These are phyloP conservation scores for Chlorella variabilis DNA, from an alignment of 163 green algal species.

Conservation along the genomic window DNA sequence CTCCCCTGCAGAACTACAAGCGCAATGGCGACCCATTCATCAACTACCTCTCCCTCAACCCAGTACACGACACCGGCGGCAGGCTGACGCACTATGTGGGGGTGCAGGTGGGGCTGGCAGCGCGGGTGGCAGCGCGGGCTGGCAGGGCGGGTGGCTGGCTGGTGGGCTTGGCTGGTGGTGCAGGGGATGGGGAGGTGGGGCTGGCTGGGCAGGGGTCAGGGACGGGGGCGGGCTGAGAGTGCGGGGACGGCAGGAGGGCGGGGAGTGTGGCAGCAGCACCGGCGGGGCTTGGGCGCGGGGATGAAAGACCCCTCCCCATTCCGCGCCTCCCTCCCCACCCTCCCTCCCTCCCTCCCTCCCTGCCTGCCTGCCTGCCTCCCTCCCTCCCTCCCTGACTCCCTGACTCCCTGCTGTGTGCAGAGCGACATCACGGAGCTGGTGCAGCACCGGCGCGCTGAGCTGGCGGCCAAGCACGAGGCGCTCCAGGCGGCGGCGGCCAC, in stretches of 20 bases:
- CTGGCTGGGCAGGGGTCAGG: no score
- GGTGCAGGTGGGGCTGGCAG: constrained; percentile 53
- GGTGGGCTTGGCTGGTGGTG: not conserved
- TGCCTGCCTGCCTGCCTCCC: no score
- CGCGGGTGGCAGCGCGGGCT: constrained; percentile 17
- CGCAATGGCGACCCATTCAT: constrained; percentile 85
- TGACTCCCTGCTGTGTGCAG: constrained; percentile 52
- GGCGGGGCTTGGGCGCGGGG: no score
- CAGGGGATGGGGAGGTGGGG: no score
- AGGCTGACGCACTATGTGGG: constrained; percentile 79
- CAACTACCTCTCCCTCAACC: constrained; percentile 88
- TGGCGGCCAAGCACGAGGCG: constrained; percentile 73
- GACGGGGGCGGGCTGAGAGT: no score
- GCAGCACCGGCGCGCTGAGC: constrained; percentile 66
- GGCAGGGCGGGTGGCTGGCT: not conserved
- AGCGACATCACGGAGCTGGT: constrained; percentile 85
- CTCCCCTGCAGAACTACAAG: constrained; percentile 84
- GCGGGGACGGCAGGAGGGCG: no score
- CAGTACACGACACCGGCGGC: constrained; percentile 68
- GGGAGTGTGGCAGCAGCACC: no score
- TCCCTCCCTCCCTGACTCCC: no score
- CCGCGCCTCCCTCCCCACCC: no score
- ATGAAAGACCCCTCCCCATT: no score
- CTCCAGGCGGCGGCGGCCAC: constrained; percentile 71
- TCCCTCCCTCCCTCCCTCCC: no score